Evolutionary conservation across 495 filamentous ascomycete species (phyloP).

Genomic region (Penicillium desertorum): DNA sequence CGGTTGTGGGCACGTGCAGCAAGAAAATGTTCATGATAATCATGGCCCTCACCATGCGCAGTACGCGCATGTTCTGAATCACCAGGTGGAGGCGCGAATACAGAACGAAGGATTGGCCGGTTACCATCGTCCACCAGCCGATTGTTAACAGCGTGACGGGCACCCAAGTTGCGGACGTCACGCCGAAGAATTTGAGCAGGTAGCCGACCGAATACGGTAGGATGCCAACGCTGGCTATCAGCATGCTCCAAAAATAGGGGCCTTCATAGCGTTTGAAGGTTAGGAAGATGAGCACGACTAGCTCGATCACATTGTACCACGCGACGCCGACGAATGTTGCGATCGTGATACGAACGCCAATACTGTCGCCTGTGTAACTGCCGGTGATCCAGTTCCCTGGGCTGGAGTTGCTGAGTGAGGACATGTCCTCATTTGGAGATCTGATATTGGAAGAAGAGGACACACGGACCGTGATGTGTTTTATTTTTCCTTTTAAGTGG

Average conservation of each 20-base stretch:
- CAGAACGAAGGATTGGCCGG: slow-evolving; percentile 42
- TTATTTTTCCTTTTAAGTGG: slow-evolving; percentile 3
- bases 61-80: slow-evolving; percentile 24
- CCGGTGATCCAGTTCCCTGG: slow-evolving; percentile 32
- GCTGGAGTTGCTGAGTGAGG: slow-evolving; percentile 26
- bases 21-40: slow-evolving; percentile 37
- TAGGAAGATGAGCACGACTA: slow-evolving; percentile 42
- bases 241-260: slow-evolving; percentile 46
- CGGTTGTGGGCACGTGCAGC: slow-evolving; percentile 38
- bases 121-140: slow-evolving; percentile 45
- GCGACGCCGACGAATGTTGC: slow-evolving; percentile 39
- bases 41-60: slow-evolving; percentile 35
- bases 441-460: not conserved
- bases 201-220: slow-evolving; percentile 37
- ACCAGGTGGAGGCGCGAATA: slow-evolving; percentile 45
- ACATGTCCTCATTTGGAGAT: slow-evolving; percentile 16
- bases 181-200: slow-evolving; percentile 39
- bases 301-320: slow-evolving; percentile 42
- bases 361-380: slow-evolving; percentile 29
- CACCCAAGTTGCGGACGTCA: slow-evolving; percentile 30
- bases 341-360: slow-evolving; percentile 36
- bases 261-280: slow-evolving; percentile 42
- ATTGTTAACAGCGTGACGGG: slow-evolving; percentile 35
- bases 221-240: slow-evolving; percentile 36
- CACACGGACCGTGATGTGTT: slow-evolving; percentile 6